phyloP scores from a whole-genome alignment of 1,284 basidiomycete genomes.

The Schizophyllum commune region DNA sequence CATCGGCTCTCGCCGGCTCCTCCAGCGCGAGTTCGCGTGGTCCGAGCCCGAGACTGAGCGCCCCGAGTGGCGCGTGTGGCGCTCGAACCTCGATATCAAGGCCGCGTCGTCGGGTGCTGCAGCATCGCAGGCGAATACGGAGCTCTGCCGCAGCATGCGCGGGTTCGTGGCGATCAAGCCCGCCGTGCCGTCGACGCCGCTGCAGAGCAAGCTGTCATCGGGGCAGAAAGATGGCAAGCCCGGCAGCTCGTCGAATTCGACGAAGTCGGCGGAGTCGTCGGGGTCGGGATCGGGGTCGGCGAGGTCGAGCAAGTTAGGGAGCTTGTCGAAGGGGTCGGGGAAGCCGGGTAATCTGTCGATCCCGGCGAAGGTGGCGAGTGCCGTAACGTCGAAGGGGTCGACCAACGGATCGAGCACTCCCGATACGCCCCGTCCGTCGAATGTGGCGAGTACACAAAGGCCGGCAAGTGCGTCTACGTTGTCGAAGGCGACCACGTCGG shows the following conservation, averaged over 20 bases:
- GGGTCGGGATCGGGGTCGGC: not conserved
- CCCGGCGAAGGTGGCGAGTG: not conserved
- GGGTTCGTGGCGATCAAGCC: conserved; percentile 35
- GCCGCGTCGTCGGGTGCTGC: conserved; percentile 3
- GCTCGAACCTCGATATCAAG: conserved; percentile 22
- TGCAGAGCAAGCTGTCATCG: not conserved
- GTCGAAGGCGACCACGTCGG: too few species aligned
- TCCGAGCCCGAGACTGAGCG: conserved; percentile 35
- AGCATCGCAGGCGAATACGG: conserved; percentile 7
- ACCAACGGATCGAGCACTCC: too few species aligned
- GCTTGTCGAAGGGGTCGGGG: not conserved
- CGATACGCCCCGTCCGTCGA: too few species aligned
- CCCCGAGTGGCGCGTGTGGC: conserved; percentile 50
- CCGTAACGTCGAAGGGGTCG: too few species aligned
- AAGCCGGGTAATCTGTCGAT: not conserved
- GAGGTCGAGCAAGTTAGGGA: not conserved
- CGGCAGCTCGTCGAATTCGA: too few species aligned
- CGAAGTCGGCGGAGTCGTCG: not conserved
- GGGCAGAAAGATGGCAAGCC: not conserved
- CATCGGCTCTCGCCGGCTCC: conserved; percentile 47
- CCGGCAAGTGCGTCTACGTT: too few species aligned
- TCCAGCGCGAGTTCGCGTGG: conserved; percentile 47
- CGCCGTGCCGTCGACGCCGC: not conserved
- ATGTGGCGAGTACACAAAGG: too few species aligned
- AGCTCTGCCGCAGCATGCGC: conserved; percentile 37